Evolutionary conservation across 768 basidiomycete genomes (phyloP).

Genomic region (Serendipita vermifera): DNA sequence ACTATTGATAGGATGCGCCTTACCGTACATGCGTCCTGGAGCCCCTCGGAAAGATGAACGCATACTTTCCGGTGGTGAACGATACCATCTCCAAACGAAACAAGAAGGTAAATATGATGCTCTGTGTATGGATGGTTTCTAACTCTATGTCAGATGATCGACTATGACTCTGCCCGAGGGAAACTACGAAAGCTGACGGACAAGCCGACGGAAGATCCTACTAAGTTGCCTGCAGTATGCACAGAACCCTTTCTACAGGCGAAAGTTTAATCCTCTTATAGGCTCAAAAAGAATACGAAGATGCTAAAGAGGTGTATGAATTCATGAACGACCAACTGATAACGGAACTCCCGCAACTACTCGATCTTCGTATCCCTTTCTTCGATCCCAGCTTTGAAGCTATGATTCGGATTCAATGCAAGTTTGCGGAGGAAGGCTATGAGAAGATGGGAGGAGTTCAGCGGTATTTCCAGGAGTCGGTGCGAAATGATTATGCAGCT

Average conservation of each 20-base stretch:
- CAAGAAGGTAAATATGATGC: slow-evolving; percentile 60
- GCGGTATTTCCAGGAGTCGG: slow-evolving; percentile 34
- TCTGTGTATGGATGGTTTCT: not conserved
- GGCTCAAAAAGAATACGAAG: slow-evolving; percentile 95
- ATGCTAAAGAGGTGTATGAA: slow-evolving; percentile 87
- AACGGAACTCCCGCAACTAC: slow-evolving; percentile 75
- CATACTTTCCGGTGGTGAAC: slow-evolving; percentile 87
- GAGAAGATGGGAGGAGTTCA: slow-evolving; percentile 94
- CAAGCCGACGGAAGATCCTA: slow-evolving; percentile 88
- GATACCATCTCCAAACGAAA: slow-evolving; percentile 88
- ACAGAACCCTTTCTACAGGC: not conserved
- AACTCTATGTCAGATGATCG: slow-evolving; percentile 51
- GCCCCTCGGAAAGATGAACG: slow-evolving; percentile 91
- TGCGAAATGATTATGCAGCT: slow-evolving; percentile 93
- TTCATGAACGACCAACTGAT: slow-evolving; percentile 87
- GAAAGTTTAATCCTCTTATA: slow-evolving; percentile 20
- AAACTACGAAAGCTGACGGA: slow-evolving; percentile 79
- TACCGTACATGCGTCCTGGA: slow-evolving; percentile 92
- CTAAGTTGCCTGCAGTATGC: slow-evolving; percentile 71
- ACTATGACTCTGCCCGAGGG: slow-evolving; percentile 88
- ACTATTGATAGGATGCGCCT: slow-evolving; percentile 59
- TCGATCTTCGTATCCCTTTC: slow-evolving; percentile 93
- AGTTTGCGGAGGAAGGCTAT: slow-evolving; percentile 96
- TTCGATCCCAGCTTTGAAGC: slow-evolving; percentile 98
- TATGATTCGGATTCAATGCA: slow-evolving; percentile 95